These are phyloP conservation scores for Exserohilum rostratum DNA, from an alignment of 2,329 filamentous ascomycete species.

Conservation along the genomic window DNA sequence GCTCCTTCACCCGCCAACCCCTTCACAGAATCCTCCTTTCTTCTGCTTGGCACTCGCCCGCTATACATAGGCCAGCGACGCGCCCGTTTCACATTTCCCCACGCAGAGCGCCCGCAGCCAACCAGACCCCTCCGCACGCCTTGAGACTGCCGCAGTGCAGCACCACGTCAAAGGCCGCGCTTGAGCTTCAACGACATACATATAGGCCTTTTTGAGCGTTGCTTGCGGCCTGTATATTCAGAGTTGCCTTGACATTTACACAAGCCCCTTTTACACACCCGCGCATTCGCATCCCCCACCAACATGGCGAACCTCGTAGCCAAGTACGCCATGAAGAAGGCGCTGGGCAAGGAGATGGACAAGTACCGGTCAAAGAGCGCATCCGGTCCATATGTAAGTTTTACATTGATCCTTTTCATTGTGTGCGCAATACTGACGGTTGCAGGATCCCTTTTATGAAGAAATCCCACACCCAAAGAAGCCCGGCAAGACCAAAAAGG, in stretches of 20 bases:
- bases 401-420: background rate
- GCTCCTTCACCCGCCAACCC: constrained; percentile 10
- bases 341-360: constrained; percentile 55
- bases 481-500: constrained; percentile 78
- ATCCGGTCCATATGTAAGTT: constrained; percentile 50
- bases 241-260: background rate
- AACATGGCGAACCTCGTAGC: constrained; percentile 55
- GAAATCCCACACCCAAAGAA: constrained; percentile 74
- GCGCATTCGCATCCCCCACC: constrained; percentile 9
- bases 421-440: constrained; percentile 4
- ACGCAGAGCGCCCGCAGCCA: constrained; percentile 36
- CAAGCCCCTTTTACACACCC: constrained; percentile 4
- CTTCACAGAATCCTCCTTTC: constrained; percentile 2
- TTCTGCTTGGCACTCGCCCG: constrained; percentile 29
- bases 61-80: constrained; percentile 47
- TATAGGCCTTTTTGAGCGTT: constrained; percentile 27
- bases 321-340: constrained; percentile 58
- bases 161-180: constrained; percentile 17
- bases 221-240: constrained; percentile 8
- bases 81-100: constrained; percentile 48
- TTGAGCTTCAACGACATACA: constrained; percentile 10
- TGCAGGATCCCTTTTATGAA: constrained; percentile 89
- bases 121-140: constrained; percentile 32
- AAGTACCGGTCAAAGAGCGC: constrained; percentile 55
- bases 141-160: constrained; percentile 35